A percentile compares a stretch with the other conserved stretches of the same genome.
phyloP scores from a whole-genome alignment of 768 basidiomycete genomes.

The Phaffia australis region DNA sequence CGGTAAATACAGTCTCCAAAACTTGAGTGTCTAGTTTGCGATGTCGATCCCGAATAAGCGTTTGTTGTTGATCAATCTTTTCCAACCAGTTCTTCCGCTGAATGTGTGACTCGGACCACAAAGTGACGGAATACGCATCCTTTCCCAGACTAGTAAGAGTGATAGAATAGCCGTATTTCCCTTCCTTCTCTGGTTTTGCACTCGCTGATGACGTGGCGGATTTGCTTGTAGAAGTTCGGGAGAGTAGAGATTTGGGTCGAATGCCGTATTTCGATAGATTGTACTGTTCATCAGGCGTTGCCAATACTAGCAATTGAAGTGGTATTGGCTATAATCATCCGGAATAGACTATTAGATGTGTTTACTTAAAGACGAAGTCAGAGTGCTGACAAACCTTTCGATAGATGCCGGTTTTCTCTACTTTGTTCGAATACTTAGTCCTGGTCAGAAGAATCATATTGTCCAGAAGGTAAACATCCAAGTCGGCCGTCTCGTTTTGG shows the following conservation, averaged over 20 bases:
- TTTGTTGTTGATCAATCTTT: constrained; percentile 78
- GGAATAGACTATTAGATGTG: neutral
- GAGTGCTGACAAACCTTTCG: constrained; percentile 54
- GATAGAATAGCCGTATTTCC: constrained; percentile 78
- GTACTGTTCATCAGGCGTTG: constrained; percentile 60
- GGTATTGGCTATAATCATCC: constrained; percentile 72
- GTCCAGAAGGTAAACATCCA: constrained; percentile 90
- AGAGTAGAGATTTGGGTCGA: constrained; percentile 35
- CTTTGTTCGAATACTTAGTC: constrained; percentile 65
- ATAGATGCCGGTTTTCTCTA: constrained; percentile 86
- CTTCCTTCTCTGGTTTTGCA: constrained; percentile 33
- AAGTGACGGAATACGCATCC: constrained; percentile 77
- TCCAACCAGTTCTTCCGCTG: constrained; percentile 92
- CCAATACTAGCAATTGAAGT: constrained; percentile 75
- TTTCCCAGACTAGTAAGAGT: constrained; percentile 89
- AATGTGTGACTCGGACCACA: constrained; percentile 79
- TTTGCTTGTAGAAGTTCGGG: constrained; percentile 29
- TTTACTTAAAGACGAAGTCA: neutral
- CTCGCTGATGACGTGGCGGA: constrained; percentile 19
- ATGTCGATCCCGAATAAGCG: constrained; percentile 68
- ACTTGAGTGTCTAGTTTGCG: constrained; percentile 72
- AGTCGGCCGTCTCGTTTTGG: constrained; percentile 69
- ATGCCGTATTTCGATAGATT: constrained; percentile 35
- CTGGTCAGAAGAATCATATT: constrained; percentile 90
- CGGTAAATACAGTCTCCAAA: constrained; percentile 77